Percentiles rank a stretch among this genome's conserved stretches.
Conservation (phyloP, 192 early-diverging fungal genomes). For the Backusella tuberculispora region DNA sequence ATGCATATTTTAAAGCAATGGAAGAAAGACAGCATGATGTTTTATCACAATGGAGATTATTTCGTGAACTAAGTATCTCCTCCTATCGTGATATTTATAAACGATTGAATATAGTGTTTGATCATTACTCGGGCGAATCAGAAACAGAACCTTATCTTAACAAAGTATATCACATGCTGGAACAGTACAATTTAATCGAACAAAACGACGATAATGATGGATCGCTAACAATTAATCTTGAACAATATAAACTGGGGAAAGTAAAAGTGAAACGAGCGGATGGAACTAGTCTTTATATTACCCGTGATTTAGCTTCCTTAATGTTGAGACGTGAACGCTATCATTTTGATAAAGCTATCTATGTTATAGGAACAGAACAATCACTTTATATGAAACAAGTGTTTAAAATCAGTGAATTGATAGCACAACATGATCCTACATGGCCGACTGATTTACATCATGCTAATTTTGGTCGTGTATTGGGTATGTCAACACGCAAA, state of each 20-base stretch:
- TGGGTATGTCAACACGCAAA: slow-evolving; percentile 91
- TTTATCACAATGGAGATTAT: slow-evolving; percentile 77
- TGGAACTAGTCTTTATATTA: slow-evolving; percentile 88
- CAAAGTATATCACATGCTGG: slow-evolving; percentile 68
- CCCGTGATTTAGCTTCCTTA: slow-evolving; percentile 89
- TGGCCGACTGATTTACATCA: slow-evolving; percentile 62
- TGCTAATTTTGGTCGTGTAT: slow-evolving; percentile 88
- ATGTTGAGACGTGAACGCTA: slow-evolving; percentile 74
- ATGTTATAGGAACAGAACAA: slow-evolving; percentile 88
- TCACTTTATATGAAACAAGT: slow-evolving; percentile 85
- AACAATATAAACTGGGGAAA: slow-evolving; percentile 71
- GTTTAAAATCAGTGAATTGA: slow-evolving; percentile 82
- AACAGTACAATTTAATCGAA: slow-evolving; percentile 60
- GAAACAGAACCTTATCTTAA: slow-evolving; percentile 71
- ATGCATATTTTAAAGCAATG: slow-evolving; percentile 89
- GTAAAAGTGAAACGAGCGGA: slow-evolving; percentile 78
- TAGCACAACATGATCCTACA: slow-evolving; percentile 40
- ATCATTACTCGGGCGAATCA: slow-evolving; percentile 91
- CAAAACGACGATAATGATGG: slow-evolving; percentile 62
- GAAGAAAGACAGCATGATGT: slow-evolving; percentile 76
- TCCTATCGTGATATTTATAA: slow-evolving; percentile 83
- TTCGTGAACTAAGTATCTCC: slow-evolving; percentile 84
- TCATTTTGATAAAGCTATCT: slow-evolving; percentile 81
- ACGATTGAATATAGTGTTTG: slow-evolving; percentile 83
- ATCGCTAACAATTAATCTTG: slow-evolving; percentile 79